Evolutionary conservation across 2,329 filamentous ascomycete species (phyloP).

Genomic region (Epichloe gansuensis): DNA sequence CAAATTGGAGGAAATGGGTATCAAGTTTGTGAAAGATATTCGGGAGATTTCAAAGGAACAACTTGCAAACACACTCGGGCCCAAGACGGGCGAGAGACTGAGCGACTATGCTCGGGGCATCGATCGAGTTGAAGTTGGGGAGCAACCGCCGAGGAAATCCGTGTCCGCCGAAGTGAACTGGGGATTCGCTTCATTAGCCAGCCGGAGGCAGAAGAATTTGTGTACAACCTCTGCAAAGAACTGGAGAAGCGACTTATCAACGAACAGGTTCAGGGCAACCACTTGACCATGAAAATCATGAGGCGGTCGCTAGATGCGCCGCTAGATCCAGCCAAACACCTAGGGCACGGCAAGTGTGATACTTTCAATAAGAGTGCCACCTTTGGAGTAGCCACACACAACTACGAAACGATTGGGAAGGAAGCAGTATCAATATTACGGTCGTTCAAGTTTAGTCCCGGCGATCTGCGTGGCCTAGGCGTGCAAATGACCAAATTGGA

Average conservation of each 20-base stretch:
- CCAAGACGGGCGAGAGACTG: conserved; percentile 84
- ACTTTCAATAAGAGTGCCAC: conserved; percentile 78
- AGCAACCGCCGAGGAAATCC: conserved; percentile 77
- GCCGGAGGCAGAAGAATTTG: conserved; percentile 85
- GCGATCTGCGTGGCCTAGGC: conserved; percentile 84
- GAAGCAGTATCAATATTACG: conserved; percentile 78
- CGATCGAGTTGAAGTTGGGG: conserved; percentile 73
- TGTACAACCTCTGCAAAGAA: conserved; percentile 74
- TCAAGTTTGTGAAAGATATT: conserved; percentile 74
- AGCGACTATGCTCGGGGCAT: conserved; percentile 87
- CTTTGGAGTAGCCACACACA: conserved; percentile 77
- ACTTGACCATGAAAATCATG: conserved; percentile 94
- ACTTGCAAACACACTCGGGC: conserved; percentile 62
- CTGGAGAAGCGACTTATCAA: conserved; percentile 68
- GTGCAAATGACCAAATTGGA: conserved; percentile 91
- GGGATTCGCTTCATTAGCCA: conserved; percentile 90
- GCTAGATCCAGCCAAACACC: conserved; percentile 79
- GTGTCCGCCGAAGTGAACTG: conserved; percentile 97
- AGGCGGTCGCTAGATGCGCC: conserved; percentile 74
- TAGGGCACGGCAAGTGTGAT: conserved; percentile 93
- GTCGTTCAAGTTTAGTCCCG: conserved; percentile 72
- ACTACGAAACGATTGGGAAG: conserved; percentile 56
- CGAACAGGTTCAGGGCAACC: conserved; percentile 75
- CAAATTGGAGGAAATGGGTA: conserved; percentile 77
- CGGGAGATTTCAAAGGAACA: conserved; percentile 65